phyloP scores from a whole-genome alignment of 371 early-diverging fungal genomes.

The Choanephora cucurbitarum region DNA sequence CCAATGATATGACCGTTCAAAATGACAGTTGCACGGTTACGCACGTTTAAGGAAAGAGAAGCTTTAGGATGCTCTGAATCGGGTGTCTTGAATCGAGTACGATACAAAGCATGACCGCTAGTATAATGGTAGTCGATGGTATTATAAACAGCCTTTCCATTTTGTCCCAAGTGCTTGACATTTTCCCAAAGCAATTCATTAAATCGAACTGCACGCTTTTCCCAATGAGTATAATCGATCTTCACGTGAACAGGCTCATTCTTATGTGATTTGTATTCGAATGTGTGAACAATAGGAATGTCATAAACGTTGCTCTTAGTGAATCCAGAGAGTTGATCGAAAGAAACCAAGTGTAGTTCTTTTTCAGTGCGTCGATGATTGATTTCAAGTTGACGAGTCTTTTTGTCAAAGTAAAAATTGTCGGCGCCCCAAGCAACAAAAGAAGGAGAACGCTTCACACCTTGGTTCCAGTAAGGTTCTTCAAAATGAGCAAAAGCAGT shows the following conservation, averaged over 20 bases:
- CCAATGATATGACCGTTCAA: conserved; percentile 72
- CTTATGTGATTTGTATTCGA: conserved; percentile 20
- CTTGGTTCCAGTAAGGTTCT: conserved; percentile 53
- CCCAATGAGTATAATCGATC: conserved; percentile 31
- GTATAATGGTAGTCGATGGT: conserved; percentile 64
- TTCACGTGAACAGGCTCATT: conserved; percentile 24
- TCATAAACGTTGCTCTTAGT: conserved; percentile 12
- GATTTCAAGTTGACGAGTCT: conserved; percentile 26
- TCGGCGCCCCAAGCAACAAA: conserved; percentile 57
- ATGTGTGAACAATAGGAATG: conserved; percentile 28
- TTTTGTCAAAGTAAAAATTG: conserved; percentile 37
- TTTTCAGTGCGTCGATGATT: conserved; percentile 30
- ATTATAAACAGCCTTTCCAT: conserved; percentile 23
- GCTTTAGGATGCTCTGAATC: conserved; percentile 22
- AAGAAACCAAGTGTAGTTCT: conserved; percentile 34
- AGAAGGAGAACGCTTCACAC: conserved; percentile 24
- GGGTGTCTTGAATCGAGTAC: conserved; percentile 32
- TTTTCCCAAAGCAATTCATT: conserved; percentile 45
- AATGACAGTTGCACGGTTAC: conserved; percentile 72
- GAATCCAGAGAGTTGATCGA: conserved; percentile 19
- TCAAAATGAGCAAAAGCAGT: conserved; percentile 63
- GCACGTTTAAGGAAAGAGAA: conserved; percentile 61
- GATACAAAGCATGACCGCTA: conserved; percentile 72
- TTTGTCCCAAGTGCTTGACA: conserved; percentile 27
- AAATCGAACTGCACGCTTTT: conserved; percentile 36